Evolutionary conservation across 2,329 filamentous ascomycete genomes (phyloP).

Genomic region (Cryphonectria parasitica): DNA sequence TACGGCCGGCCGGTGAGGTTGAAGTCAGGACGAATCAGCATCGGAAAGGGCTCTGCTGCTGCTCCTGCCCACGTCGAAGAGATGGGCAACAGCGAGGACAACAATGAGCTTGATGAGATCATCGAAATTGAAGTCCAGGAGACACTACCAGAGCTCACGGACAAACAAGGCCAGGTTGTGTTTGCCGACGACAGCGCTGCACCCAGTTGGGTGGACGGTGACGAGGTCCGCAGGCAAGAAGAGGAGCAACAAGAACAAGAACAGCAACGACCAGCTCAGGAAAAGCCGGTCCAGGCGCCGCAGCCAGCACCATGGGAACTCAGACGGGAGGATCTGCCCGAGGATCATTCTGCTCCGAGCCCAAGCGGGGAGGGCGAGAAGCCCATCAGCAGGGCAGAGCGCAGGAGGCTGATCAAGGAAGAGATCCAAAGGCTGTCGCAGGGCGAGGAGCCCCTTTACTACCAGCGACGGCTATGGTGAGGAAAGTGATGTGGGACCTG

Average conservation of each 20-base stretch:
- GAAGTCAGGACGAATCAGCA: constrained; percentile 32
- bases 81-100: constrained; percentile 22
- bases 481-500: not conserved
- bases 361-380: constrained; percentile 46
- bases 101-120: constrained; percentile 29
- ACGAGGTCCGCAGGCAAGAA: constrained; percentile 1
- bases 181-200: constrained; percentile 14
- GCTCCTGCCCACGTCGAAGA: constrained; percentile 9
- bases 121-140: constrained; percentile 28
- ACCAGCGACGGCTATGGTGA: constrained; percentile 60
- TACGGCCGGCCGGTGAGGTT: constrained; percentile 40
- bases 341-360: constrained; percentile 38
- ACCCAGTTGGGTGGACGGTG: constrained; percentile 6
- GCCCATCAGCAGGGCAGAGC: constrained; percentile 55
- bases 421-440: constrained; percentile 56
- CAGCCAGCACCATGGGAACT: constrained; percentile 27
- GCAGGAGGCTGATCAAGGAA: constrained; percentile 61
- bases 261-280: not conserved
- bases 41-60: constrained; percentile 8
- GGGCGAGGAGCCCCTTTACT: constrained; percentile 51
- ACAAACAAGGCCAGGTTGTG: constrained; percentile 30
- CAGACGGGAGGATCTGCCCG: constrained; percentile 8
- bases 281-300: not conserved
- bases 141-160: constrained; percentile 23
- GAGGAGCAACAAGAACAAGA: not conserved